Conservation (phyloP, 768 basidiomycete species). For the Xanthoconium stramineum region DNA sequence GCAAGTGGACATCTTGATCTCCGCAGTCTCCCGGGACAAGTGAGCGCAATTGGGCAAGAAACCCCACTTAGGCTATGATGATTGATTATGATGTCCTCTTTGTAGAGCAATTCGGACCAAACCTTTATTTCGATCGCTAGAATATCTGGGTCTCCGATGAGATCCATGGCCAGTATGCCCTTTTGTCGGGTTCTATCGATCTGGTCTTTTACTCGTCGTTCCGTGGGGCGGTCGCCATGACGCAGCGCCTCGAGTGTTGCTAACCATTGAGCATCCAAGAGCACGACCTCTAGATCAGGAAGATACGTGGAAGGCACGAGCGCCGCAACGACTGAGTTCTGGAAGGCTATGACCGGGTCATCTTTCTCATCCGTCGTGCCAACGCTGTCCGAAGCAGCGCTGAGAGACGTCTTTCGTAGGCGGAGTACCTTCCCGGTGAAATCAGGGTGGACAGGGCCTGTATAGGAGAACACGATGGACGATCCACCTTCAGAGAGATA, state of each 20-base stretch:
- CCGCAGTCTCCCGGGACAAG: slow-evolving; percentile 55
- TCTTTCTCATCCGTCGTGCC: slow-evolving; percentile 33
- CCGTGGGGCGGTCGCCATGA: slow-evolving; percentile 51
- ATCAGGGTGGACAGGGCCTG: slow-evolving; percentile 46
- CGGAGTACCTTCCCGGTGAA: slow-evolving; percentile 72
- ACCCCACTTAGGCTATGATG: slow-evolving; percentile 89
- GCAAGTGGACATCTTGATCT: slow-evolving; percentile 69
- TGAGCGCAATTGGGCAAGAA: slow-evolving; percentile 70
- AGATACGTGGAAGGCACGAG: slow-evolving; percentile 63
- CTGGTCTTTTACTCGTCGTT: slow-evolving; percentile 51
- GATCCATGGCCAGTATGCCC: slow-evolving; percentile 77
- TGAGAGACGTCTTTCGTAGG: slow-evolving; percentile 55
- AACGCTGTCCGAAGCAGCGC: slow-evolving; percentile 7
- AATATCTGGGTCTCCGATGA: slow-evolving; percentile 56
- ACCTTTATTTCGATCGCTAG: slow-evolving; percentile 93
- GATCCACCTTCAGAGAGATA: slow-evolving; percentile 94
- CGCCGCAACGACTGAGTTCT: slow-evolving; percentile 57
- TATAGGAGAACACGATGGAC: slow-evolving; percentile 83
- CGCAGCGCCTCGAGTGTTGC: slow-evolving; percentile 44
- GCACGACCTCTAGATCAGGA: slow-evolving; percentile 52
- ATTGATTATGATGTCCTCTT: slow-evolving; percentile 1
- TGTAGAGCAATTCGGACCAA: slow-evolving; percentile 8
- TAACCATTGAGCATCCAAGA: slow-evolving; percentile 55
- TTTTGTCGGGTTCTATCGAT: slow-evolving; percentile 55
- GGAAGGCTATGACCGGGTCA: slow-evolving; percentile 51